These are phyloP conservation scores for Spergularia marina DNA, from an alignment of 148 eudicot species.

Conservation along the genomic window DNA sequence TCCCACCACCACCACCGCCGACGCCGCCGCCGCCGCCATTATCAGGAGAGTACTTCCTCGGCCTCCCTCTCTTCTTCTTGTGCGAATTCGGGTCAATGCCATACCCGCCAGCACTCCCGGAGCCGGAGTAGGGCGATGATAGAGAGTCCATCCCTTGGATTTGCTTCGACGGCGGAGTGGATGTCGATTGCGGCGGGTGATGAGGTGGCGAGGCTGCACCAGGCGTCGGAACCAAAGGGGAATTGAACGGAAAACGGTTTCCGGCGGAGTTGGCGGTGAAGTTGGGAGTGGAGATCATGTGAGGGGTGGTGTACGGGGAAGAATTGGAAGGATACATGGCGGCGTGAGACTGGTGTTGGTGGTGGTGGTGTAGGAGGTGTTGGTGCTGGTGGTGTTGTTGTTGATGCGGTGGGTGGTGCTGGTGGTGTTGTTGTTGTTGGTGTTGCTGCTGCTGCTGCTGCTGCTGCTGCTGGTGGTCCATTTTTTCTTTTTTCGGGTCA, in stretches of 20 bases:
- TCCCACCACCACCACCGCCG: slow-evolving; percentile 33
- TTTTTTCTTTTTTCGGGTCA: slow-evolving; percentile 7
- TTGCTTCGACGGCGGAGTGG: slow-evolving; percentile 15
- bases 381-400: slow-evolving; percentile 22
- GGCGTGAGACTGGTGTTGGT: slow-evolving; percentile 23
- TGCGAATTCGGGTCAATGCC: slow-evolving; percentile 47
- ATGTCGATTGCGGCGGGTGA: not conserved
- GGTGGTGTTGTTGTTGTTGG: slow-evolving; percentile 27
- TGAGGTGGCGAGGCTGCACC: slow-evolving; percentile 6
- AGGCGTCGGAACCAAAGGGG: slow-evolving; percentile 20
- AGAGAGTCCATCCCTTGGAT: slow-evolving; percentile 21
- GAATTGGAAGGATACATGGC: slow-evolving; percentile 24
- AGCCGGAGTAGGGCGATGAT: slow-evolving; percentile 37
- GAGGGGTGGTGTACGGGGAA: slow-evolving; percentile 22
- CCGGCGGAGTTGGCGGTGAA: slow-evolving; percentile 29
- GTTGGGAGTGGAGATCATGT: slow-evolving; percentile 37
- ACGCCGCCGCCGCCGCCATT: slow-evolving; percentile 7
- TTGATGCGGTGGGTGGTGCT: slow-evolving; percentile 30
- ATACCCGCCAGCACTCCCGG: slow-evolving; percentile 35
- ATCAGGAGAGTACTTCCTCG: slow-evolving; percentile 86
- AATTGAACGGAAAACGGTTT: slow-evolving; percentile 43
- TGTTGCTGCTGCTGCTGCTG: slow-evolving; percentile 22
- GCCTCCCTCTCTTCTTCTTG: slow-evolving; percentile 84
- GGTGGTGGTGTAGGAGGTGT: slow-evolving; percentile 21
- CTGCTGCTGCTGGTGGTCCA: slow-evolving; percentile 29